phyloP scores from a whole-genome alignment of 164 flowering plant species.

The Sextonia rubra region DNA sequence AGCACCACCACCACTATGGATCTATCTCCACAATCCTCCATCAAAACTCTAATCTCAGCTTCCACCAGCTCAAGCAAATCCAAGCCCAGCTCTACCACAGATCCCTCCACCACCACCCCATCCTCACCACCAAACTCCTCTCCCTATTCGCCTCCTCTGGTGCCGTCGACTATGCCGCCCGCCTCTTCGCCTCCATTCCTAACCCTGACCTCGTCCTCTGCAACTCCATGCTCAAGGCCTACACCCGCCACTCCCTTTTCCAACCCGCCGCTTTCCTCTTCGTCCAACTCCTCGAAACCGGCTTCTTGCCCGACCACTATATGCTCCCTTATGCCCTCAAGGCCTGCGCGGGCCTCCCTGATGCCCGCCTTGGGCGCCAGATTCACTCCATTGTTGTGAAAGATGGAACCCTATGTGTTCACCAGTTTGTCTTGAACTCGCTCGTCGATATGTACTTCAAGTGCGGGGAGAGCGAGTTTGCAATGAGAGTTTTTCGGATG shows the following conservation, averaged over 20 bases:
- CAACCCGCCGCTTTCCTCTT: constrained; percentile 10
- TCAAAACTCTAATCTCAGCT: constrained; percentile 11
- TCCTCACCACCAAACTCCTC: constrained; percentile 19
- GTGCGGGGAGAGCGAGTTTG: constrained; percentile 8
- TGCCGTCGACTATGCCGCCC: constrained; percentile 14
- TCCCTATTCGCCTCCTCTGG: constrained; percentile 13
- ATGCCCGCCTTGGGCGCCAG: constrained; percentile 9
- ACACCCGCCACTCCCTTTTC: constrained; percentile 10
- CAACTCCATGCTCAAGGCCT: constrained; percentile 23
- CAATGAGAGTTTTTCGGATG: constrained; percentile 14
- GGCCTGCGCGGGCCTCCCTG: constrained; percentile 14
- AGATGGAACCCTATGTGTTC: background rate
- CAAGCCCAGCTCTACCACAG: constrained; percentile 22
- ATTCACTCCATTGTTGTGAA: constrained; percentile 10
- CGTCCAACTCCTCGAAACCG: constrained; percentile 5
- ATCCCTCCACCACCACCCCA: constrained; percentile 20
- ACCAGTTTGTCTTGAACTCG: constrained; percentile 16
- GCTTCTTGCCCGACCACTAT: constrained; percentile 9
- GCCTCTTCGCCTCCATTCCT: constrained; percentile 12
- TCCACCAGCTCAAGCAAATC: constrained; percentile 23
- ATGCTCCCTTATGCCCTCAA: constrained; percentile 17
- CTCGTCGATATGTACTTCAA: constrained; percentile 19
- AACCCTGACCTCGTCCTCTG: constrained; percentile 23
- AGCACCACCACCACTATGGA: background rate
- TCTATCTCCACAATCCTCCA: constrained; percentile 12